A percentile compares a stretch with the other conserved stretches of the same genome.
phyloP scores from a whole-genome alignment of 2,329 filamentous ascomycete species.

The Beauveria scarabaeidicola region DNA sequence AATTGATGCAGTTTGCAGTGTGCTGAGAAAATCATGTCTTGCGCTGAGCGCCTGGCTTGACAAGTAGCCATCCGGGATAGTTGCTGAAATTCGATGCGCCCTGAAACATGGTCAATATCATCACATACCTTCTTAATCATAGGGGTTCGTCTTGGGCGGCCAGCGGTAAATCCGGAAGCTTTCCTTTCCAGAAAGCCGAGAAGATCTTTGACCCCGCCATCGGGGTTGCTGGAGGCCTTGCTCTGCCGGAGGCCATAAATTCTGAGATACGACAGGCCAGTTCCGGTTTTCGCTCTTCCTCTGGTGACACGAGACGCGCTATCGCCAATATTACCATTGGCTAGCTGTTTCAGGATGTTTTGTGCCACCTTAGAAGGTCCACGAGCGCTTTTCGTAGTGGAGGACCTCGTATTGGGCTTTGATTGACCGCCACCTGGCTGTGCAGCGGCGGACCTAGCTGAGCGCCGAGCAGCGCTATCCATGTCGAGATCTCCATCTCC shows the following conservation, averaged over 20 bases:
- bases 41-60: conserved; percentile 18
- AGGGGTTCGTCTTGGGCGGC: conserved; percentile 38
- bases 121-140: conserved; percentile 72
- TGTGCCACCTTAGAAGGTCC: conserved; percentile 31
- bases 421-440: conserved; percentile 19
- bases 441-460: conserved; percentile 23
- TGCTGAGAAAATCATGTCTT: conserved; percentile 44
- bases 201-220: conserved; percentile 57
- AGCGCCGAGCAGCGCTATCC: conserved; percentile 32
- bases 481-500: conserved; percentile 54
- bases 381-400: conserved; percentile 16
- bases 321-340: conserved; percentile 24
- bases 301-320: conserved; percentile 25
- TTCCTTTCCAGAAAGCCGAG: conserved; percentile 65
- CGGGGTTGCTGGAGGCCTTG: conserved; percentile 57
- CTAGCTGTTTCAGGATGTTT: conserved; percentile 35
- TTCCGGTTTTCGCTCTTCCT: conserved; percentile 18
- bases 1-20: conserved; percentile 7
- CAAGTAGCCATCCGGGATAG: conserved; percentile 20
- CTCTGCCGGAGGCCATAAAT: conserved; percentile 59
- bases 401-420: conserved; percentile 22
- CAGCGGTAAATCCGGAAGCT: conserved; percentile 45
- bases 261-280: conserved; percentile 29
- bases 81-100: conserved; percentile 35
- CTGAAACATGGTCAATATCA: conserved; percentile 25